Base-by-base conservation (phyloP, 192 early-diverging fungal species). In the Umbelopsis ramanniana region DNA sequence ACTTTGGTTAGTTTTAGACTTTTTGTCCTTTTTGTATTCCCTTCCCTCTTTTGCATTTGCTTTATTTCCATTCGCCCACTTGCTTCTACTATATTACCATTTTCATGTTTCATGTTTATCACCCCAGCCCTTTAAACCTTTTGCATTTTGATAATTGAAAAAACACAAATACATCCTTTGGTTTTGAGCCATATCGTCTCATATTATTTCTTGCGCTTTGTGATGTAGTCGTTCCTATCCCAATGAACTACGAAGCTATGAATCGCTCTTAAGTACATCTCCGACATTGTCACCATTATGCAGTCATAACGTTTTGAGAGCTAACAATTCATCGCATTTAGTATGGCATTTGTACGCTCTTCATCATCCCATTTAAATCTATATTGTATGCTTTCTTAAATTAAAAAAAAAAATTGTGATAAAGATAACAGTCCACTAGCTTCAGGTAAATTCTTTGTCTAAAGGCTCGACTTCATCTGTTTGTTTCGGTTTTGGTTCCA, bases 21-120 rank as follows among this genome's bases (percentile, higher is more conserved):
- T 53, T 46, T 71, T 43, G 47, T n/a, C 21, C 24, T 66, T 33
- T 52, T 52, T 38, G 46, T 21, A 47, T 50, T 66, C 19, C 47
- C 15, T 35, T 35, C 19, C 45, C 19, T 72, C 15, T 63, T 72
- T 63, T 72, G 23, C 63, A 50, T 69, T 69, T 43, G 33, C 33
- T 43, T 67, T 50, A 46, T 22, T 52, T 50, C 46, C 26, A 35
- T 63, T 63, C 54, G 19, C n/a, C 6, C 57, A 63, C 53, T 54
- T 54, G 26, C 53, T 26, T 54, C 52, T 43, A 19, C 54, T 37
- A 29, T 63, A 22, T 26, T 63, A 29, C 29, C 29, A 19, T 63
- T 37, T 19, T 26, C 29, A 19, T 63, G 22, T 54, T 24, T 57
- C 54, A 43, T 43, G 40, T 11, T 43, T 43, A 43, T 43, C 40